Percentiles rank a stretch among this genome's conserved stretches.
These are phyloP conservation scores for Amylostereum areolatum DNA, from an alignment of 1,284 basidiomycete genomes.

Conservation along the genomic window DNA sequence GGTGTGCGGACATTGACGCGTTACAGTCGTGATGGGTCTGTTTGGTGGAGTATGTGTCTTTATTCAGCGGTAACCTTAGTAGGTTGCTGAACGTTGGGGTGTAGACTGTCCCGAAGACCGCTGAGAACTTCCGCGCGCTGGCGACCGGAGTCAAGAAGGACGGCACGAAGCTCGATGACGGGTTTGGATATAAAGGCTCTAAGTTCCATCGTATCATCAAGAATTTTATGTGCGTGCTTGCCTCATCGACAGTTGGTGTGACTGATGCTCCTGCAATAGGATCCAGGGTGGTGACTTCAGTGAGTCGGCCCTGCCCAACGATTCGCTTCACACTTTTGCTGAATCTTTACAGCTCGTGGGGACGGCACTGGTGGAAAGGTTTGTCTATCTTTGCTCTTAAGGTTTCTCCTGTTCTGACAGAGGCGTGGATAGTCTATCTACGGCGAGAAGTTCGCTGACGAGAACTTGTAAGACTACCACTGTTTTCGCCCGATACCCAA, in stretches of 20 bases:
- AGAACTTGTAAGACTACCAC: constrained; percentile 72
- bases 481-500: not conserved
- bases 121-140: constrained; percentile 67
- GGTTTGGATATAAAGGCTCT: constrained; percentile 66
- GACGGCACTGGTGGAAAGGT: constrained; percentile 59
- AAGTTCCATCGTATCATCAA: constrained; percentile 70
- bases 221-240: constrained; percentile 50
- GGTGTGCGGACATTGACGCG: constrained; percentile 8
- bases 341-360: constrained; percentile 38
- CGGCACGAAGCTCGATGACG: constrained; percentile 66
- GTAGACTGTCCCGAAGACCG: constrained; percentile 77
- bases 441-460: constrained; percentile 54
- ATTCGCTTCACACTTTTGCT: too few relatives aligned
- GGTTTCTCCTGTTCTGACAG: not conserved
- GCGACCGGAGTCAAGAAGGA: constrained; percentile 74
- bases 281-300: constrained; percentile 73
- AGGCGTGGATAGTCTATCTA: constrained; percentile 42
- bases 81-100: constrained; percentile 8
- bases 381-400: not conserved
- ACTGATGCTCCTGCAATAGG: constrained; percentile 20
- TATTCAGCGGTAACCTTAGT: constrained; percentile 11
- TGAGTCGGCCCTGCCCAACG: too few relatives aligned
- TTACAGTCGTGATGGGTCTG: constrained; percentile 74
- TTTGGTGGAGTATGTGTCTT: constrained; percentile 62
- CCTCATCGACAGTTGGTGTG: not conserved